These are phyloP conservation scores for Ophiostoma himal-ulmi DNA, from an alignment of 2,329 filamentous ascomycete species.

Conservation along the genomic window DNA sequence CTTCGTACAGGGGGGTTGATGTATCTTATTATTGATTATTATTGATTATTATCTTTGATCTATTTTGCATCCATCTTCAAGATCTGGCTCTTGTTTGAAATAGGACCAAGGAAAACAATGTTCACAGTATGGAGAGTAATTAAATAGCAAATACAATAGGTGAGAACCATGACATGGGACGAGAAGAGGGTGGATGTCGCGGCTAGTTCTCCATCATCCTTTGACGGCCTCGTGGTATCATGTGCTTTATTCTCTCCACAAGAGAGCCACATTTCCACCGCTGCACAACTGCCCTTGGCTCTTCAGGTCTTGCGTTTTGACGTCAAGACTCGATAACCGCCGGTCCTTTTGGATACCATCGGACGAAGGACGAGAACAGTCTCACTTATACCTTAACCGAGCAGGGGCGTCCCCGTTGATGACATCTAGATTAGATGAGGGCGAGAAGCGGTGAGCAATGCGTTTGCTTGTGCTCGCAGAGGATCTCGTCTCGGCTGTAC, in stretches of 20 bases:
- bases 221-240: not conserved
- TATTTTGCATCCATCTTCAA: not conserved
- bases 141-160: not conserved
- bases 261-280: not conserved
- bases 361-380: not conserved
- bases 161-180: not conserved
- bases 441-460: not conserved
- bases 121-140: not conserved
- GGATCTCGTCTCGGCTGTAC: not conserved
- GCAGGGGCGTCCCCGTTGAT: not conserved
- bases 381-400: not conserved
- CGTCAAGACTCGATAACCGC: not conserved
- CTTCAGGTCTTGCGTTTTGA: not conserved
- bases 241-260: not conserved
- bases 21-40: not conserved
- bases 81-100: not conserved
- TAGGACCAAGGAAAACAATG: not conserved
- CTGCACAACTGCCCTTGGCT: not conserved
- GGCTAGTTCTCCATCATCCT: not conserved
- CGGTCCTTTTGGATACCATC: not conserved
- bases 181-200: not conserved
- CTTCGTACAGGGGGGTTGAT: not conserved
- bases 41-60: not conserved
- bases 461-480: not conserved
- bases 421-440: not conserved